Conservation (phyloP, 2,329 filamentous ascomycete species). For the Colletotrichum echinochloae region DNA sequence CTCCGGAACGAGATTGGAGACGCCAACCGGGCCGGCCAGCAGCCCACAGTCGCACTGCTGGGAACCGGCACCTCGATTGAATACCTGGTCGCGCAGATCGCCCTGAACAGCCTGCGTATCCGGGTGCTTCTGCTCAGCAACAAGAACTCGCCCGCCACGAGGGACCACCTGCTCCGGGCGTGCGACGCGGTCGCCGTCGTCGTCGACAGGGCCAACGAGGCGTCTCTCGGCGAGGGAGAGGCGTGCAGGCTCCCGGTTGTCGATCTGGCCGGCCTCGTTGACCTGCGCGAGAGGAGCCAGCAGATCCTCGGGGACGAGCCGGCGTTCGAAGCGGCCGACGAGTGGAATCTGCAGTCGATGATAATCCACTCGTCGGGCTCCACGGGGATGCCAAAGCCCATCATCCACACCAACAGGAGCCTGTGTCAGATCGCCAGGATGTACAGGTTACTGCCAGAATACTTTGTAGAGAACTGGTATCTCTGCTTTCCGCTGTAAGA, state of each 20-base stretch:
- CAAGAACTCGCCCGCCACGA: conserved; percentile 25
- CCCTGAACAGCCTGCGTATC: conserved; percentile 13
- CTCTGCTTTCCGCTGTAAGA: conserved; percentile 30
- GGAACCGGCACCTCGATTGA: conserved; percentile 20
- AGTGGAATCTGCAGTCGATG: conserved; percentile 33
- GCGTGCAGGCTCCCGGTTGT: not conserved
- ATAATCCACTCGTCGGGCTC: conserved; percentile 37
- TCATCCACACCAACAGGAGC: conserved; percentile 31
- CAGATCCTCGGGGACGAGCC: no score
- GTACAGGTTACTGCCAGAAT: conserved; percentile 27
- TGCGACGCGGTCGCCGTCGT: conserved; percentile 19
- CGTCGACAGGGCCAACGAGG: conserved; percentile 15
- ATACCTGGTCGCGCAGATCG: conserved; percentile 27
- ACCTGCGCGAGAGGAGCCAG: not conserved
- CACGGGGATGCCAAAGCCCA: conserved; percentile 26
- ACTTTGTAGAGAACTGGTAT: conserved; percentile 34
- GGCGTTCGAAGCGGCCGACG: conserved; percentile 8
- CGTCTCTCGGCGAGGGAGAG: not conserved
- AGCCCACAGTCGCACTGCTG: conserved; percentile 26
- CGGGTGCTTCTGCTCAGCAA: conserved; percentile 26
- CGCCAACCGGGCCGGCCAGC: not conserved
- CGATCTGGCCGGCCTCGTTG: not conserved
- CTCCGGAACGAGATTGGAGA: not conserved
- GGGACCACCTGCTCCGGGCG: conserved; percentile 10
- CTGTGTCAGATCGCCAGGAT: conserved; percentile 29